Evolutionary conservation across 805 yeast species (phyloP).

Genomic region (Starmerella stigmatis): DNA sequence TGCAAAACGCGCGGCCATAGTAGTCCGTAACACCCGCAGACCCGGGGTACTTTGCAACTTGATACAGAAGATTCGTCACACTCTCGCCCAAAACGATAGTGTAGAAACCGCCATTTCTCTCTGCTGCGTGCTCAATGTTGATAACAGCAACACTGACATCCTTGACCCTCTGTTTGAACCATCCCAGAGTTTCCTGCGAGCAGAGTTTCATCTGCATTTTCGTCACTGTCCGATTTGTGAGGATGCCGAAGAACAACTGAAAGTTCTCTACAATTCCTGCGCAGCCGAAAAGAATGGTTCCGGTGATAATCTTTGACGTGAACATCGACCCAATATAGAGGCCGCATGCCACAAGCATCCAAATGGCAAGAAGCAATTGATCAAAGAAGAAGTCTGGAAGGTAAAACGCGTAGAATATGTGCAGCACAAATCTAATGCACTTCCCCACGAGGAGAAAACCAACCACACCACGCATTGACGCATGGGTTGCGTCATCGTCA

Average conservation of each 20-base stretch:
- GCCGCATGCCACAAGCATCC: conserved; percentile 7
- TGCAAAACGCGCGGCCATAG: conserved; percentile 13
- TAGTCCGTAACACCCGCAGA: conserved; percentile 7
- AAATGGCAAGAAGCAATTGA: neutral
- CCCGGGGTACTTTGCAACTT: neutral
- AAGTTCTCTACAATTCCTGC: conserved; percentile 9
- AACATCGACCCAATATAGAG: conserved; percentile 8
- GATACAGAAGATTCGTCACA: conserved; percentile 8
- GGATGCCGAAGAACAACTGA: neutral
- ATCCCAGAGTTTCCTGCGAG: neutral
- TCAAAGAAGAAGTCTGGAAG: conserved; percentile 3
- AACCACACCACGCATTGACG: conserved; percentile 2
- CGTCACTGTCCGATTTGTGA: neutral
- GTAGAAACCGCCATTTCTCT: conserved; percentile 9
- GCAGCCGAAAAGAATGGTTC: conserved; percentile 8
- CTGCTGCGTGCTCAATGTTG: conserved; percentile 11
- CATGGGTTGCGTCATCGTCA: neutral
- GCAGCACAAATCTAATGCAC: conserved; percentile 7
- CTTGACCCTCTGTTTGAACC: neutral
- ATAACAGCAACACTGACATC: neutral
- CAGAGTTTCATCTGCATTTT: neutral
- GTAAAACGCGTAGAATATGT: conserved; percentile 8
- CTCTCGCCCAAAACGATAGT: conserved; percentile 13
- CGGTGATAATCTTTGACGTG: neutral
- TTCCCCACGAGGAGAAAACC: conserved; percentile 10